Evolutionary conservation across 2,329 filamentous ascomycete species (phyloP), one percentile per base, ranked within the genome.

Genomic region (Leptographium procerum): DNA sequence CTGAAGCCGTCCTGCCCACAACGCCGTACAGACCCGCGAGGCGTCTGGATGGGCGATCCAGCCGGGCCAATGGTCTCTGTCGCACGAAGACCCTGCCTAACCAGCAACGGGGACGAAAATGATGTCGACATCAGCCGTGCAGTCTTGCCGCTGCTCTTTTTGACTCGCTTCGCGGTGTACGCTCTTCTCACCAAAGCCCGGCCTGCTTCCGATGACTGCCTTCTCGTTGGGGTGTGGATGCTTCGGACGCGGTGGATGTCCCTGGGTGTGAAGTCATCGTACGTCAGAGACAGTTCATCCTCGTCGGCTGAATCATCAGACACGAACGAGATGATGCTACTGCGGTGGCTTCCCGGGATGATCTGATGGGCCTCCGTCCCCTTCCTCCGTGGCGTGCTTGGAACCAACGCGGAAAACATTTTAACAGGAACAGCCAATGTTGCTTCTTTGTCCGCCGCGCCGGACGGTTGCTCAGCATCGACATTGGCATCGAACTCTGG

Each of bases 1-100:
- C 69, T 70, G 65, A 79, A 84, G 14, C 78, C 82, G 62, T 76
- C 74, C 62, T 78, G 70, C 4, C 82, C 82, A 60, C 83, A 85
- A 16, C 71, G 71, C 56, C 77, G 71, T 63, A 73, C 63, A 16
- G 75, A 75, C 1, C 80, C 80, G 2, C 78, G 74, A 0, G 79
- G 79, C 11, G 79, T 81, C 62, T 71, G 71, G 5, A 74, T 64
- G 34, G 70, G 62, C 29, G 65, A 66, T 14, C 56, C 63, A 31
- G 55, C 60, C 52, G 61, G 62, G 51, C 66, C 68, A 4, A 58
- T 40, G 7, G n/a, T 19, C 57, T 13, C 45, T 19, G 14, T 10
- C 14, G 31, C 14, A 22, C 19, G 16, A 34, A 36, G 33, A 14
- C 52, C 48, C 29, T 58, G 55, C 13, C 45, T 53, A 2, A 33